Percentiles rank a stretch among this genome's conserved stretches.
These are phyloP conservation scores for Skeletonema tropicum DNA, from an alignment of 108 stramenopile species.

Conservation along the genomic window DNA sequence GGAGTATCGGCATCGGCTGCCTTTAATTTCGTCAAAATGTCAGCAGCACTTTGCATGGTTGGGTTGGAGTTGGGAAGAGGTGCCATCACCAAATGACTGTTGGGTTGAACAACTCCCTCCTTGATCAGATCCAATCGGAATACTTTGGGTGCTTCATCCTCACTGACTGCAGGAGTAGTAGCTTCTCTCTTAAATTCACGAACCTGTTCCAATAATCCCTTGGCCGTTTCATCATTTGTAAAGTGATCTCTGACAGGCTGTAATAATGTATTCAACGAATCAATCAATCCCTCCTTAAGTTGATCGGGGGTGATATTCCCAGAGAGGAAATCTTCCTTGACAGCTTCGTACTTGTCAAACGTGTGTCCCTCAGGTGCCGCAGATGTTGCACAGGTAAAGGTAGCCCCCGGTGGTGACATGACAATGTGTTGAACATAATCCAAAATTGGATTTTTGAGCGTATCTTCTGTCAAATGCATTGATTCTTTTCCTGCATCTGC, in stretches of 20 bases:
- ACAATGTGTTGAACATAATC: conserved; percentile 82
- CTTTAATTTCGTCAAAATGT: conserved; percentile 52
- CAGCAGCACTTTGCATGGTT: conserved; percentile 77
- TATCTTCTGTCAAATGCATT: conserved; percentile 82
- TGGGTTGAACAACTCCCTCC: conserved; percentile 59
- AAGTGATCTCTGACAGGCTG: conserved; percentile 98
- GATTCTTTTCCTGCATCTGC: conserved; percentile 91
- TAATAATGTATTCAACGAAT: conserved; percentile 86
- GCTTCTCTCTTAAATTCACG: conserved; percentile 77
- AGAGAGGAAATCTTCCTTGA: conserved; percentile 82
- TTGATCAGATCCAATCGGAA: conserved; percentile 73
- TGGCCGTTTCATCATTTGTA: conserved; percentile 79
- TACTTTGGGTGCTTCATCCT: conserved; percentile 53
- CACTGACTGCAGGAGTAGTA: conserved; percentile 14
- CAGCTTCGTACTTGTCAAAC: conserved; percentile 68
- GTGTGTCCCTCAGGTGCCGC: conserved; percentile 44
- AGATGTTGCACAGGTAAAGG: conserved; percentile 31
- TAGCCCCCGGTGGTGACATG: conserved; percentile 79
- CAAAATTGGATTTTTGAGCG: conserved; percentile 90
- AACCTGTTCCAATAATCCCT: conserved; percentile 88
- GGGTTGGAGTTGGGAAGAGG: conserved; percentile 75
- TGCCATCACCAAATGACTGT: conserved; percentile 83
- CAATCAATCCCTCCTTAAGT: conserved; percentile 83
- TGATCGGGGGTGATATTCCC: conserved; percentile 79
- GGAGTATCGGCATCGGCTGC: conserved; percentile 29